Conservation (phyloP, 768 basidiomycete genomes). For the Boletales sp. region DNA sequence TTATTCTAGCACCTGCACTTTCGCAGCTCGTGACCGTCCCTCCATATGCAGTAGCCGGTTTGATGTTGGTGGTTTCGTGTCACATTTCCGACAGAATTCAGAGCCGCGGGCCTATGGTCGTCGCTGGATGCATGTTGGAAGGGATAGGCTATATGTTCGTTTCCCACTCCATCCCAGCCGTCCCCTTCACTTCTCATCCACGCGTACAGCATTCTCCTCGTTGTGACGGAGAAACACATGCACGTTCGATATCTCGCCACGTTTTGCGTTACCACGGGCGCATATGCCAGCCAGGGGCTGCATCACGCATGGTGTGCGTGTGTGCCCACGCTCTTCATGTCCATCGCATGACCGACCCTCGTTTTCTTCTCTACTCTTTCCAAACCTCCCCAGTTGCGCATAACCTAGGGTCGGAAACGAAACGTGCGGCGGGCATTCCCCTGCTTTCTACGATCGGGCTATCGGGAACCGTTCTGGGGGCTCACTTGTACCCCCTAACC, state of each 20-base stretch:
- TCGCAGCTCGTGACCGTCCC: conserved; percentile 52
- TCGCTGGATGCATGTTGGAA: conserved; percentile 27
- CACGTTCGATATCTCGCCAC: conserved; percentile 44
- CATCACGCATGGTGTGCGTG: conserved; percentile 47
- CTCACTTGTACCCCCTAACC: conserved; percentile 40
- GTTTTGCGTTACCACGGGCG: conserved; percentile 45
- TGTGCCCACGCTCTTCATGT: too few relatives aligned
- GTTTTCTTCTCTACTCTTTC: background rate
- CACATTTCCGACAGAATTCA: conserved; percentile 45
- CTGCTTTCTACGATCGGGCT: conserved; percentile 42
- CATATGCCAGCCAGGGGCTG: conserved; percentile 43
- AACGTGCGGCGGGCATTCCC: conserved; percentile 40
- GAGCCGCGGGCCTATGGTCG: conserved; percentile 38
- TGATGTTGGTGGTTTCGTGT: conserved; percentile 34
- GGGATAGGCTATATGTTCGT: conserved; percentile 42
- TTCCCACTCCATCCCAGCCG: background rate
- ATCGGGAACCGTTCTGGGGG: conserved; percentile 37
- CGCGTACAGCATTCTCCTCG: conserved; percentile 30
- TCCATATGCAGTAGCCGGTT: conserved; percentile 45
- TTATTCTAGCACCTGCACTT: conserved; percentile 36
- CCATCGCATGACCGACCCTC: background rate
- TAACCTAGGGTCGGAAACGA: conserved; percentile 45
- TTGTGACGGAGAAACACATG: conserved; percentile 24
- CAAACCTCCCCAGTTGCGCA: conserved; percentile 31
- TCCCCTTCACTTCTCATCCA: background rate